Conservation (phyloP, 2,329 filamentous ascomycete genomes). For the Fusarium anguioides region DNA sequence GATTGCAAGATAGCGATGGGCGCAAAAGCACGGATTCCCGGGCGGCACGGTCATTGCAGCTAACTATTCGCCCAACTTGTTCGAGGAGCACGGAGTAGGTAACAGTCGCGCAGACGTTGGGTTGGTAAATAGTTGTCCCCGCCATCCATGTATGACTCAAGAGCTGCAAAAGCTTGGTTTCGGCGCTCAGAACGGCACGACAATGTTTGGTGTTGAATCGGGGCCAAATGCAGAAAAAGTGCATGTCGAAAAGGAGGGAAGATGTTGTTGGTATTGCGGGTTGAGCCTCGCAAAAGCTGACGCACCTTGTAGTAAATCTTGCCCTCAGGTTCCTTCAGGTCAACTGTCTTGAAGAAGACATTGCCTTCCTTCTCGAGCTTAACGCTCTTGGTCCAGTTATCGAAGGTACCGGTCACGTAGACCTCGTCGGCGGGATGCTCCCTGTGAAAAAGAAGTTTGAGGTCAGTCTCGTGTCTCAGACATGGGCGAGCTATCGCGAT, state of each 20-base stretch:
- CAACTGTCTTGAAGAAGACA: slow-evolving; percentile 83
- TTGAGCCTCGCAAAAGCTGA: slow-evolving; percentile 39
- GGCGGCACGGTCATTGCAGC: slow-evolving; percentile 20
- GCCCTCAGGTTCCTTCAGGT: slow-evolving; percentile 70
- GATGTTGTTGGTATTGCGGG: slow-evolving; percentile 9
- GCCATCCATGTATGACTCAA: slow-evolving; percentile 7
- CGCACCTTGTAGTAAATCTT: slow-evolving; percentile 96
- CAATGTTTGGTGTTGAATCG: not conserved
- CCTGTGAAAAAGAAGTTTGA: slow-evolving; percentile 64
- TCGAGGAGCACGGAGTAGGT: slow-evolving; percentile 23
- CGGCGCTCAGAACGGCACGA: slow-evolving; percentile 7
- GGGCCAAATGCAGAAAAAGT: slow-evolving; percentile 12
- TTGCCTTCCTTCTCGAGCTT: slow-evolving; percentile 81
- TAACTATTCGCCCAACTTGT: slow-evolving; percentile 20
- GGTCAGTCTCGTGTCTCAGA: slow-evolving; percentile 44
- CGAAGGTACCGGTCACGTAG: slow-evolving; percentile 95
- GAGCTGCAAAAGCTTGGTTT: slow-evolving; percentile 10
- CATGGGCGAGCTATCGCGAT: slow-evolving; percentile 18
- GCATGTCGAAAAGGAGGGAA: slow-evolving; percentile 20
- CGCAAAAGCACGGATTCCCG: slow-evolving; percentile 36
- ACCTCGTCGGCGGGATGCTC: slow-evolving; percentile 85
- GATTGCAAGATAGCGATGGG: slow-evolving; percentile 36
- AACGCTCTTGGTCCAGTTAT: slow-evolving; percentile 90
- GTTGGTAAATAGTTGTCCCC: not conserved
- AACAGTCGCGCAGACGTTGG: slow-evolving; percentile 22